Evolutionary conservation across 2,329 filamentous ascomycete species (phyloP).

Genomic region (Diaporthe velutina): DNA sequence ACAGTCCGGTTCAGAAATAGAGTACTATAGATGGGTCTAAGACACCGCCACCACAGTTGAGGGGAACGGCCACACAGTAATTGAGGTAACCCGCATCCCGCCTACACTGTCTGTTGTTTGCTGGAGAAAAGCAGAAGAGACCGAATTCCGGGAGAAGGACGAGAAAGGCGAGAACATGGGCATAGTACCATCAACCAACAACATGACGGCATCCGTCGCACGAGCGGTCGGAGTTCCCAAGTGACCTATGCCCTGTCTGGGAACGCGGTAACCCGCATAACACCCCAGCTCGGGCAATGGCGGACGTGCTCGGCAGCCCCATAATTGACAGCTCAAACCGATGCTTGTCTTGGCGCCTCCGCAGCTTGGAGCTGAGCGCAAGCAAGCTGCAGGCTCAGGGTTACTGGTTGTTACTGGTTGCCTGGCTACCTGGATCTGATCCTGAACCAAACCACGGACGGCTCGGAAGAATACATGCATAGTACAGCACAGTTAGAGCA

Average conservation of each 20-base stretch:
- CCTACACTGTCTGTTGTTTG: background rate
- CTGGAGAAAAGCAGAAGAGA: background rate
- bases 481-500: background rate
- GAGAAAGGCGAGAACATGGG: background rate
- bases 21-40: background rate
- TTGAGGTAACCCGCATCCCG: conserved; percentile 4
- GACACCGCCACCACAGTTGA: background rate
- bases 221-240: background rate
- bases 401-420: background rate
- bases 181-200: conserved; percentile 2
- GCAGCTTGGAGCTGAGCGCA: conserved; percentile 18
- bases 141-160: background rate
- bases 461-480: background rate
- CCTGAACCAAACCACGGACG: background rate
- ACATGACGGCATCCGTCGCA: conserved; percentile 26
- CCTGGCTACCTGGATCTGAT: background rate
- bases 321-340: conserved; percentile 28
- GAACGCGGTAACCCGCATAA: conserved; percentile 20
- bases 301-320: conserved; percentile 14
- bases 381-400: background rate
- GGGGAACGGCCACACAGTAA: background rate
- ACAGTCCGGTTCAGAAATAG: background rate
- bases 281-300: conserved; percentile 21
- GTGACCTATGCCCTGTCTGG: conserved; percentile 25
- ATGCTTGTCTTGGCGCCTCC: conserved; percentile 21